phyloP scores from a whole-genome alignment of 1,284 basidiomycete species.

The Ceratobasidium sp. region DNA sequence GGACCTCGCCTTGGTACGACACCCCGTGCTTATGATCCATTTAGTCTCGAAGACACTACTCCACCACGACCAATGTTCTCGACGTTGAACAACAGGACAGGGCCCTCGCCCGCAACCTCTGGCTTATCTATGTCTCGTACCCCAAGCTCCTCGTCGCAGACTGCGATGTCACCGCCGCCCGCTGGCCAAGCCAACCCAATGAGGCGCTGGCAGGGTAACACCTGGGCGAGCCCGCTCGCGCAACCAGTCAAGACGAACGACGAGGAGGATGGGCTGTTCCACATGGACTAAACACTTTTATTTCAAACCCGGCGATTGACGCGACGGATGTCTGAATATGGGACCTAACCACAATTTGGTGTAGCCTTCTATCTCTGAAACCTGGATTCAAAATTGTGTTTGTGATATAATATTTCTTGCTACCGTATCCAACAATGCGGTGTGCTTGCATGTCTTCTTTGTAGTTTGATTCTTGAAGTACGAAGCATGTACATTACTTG shows the following conservation, averaged over 20 bases:
- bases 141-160: constrained; percentile 26
- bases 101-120: constrained; percentile 24
- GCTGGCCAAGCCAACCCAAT: constrained; percentile 20
- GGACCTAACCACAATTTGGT: constrained; percentile 2
- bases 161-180: constrained; percentile 7
- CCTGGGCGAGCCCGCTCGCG: constrained; percentile 62
- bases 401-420: constrained; percentile 17
- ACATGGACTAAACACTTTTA: constrained; percentile 60
- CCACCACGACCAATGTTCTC: constrained; percentile 42
- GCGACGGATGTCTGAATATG: constrained; percentile 6
- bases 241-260: constrained; percentile 66
- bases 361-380: constrained; percentile 6
- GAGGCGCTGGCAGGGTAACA: constrained; percentile 43
- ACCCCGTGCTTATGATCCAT: constrained; percentile 48
- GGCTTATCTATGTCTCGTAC: constrained; percentile 32
- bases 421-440: not conserved
- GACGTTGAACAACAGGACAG: constrained; percentile 39
- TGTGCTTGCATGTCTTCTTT: constrained; percentile 6
- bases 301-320: not conserved
- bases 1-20: constrained; percentile 39
- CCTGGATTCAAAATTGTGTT: constrained; percentile 2
- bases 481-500: constrained; percentile 35
- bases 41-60: constrained; percentile 39
- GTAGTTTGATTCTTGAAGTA: constrained; percentile 30
- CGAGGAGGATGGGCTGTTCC: constrained; percentile 73